phyloP scores from a whole-genome alignment of 2,329 filamentous ascomycete genomes.

The Myriosclerotinia scirpicola region DNA sequence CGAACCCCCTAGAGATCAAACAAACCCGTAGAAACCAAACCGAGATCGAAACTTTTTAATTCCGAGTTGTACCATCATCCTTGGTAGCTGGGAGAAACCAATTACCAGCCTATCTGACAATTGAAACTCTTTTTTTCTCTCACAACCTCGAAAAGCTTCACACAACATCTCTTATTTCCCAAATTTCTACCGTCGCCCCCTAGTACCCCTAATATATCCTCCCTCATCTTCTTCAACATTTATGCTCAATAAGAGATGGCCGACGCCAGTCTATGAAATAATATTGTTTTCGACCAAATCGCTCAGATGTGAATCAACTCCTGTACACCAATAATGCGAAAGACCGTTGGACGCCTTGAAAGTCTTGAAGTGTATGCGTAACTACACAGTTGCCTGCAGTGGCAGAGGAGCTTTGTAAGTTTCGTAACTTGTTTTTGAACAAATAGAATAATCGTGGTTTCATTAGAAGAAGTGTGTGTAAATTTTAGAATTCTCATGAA shows the following conservation, averaged over 20 bases:
- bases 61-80: conserved; percentile 25
- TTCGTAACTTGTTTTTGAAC: conserved; percentile 23
- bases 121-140: conserved; percentile 23
- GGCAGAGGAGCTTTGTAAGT: conserved; percentile 27
- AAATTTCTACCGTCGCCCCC: conserved; percentile 26
- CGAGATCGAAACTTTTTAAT: conserved; percentile 32
- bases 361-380: conserved; percentile 35
- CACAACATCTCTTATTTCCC: conserved; percentile 34
- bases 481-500: conserved; percentile 97
- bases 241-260: conserved; percentile 37
- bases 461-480: conserved; percentile 99
- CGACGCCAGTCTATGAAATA: conserved; percentile 41
- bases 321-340: conserved; percentile 41
- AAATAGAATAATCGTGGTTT: conserved; percentile 40
- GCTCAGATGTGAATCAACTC: conserved; percentile 41
- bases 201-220: conserved; percentile 22
- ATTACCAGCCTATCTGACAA: conserved; percentile 30
- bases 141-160: conserved; percentile 32
- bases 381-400: conserved; percentile 34
- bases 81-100: conserved; percentile 30
- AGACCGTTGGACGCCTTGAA: conserved; percentile 38
- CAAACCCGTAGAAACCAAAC: conserved; percentile 26
- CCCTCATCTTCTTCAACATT: conserved; percentile 27
- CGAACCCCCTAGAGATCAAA: conserved; percentile 23
- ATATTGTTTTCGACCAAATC: conserved; percentile 38